Evolutionary conservation across 805 yeast genomes (phyloP), one percentile per base, ranked within the genome.

Genomic region (Metschnikowia similis): DNA sequence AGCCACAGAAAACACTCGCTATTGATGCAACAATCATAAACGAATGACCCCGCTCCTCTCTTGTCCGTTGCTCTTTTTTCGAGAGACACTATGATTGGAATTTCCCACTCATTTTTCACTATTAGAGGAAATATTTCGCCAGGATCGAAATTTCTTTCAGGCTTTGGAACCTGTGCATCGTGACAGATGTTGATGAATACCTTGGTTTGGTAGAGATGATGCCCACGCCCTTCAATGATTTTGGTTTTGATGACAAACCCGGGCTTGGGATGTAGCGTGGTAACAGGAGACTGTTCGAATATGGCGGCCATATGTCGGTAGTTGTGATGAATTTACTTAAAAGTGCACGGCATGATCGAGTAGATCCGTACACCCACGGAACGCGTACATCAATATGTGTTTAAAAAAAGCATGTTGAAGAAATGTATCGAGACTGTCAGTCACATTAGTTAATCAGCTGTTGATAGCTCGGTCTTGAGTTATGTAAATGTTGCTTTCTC

Each of bases 11-110:
- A 75, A 44, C 90, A 81, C 34, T 67, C 68, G 8, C 80, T 74
- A 61, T 88, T 83, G 50, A 89, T 78, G 43, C 91, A 83, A 65
- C 97, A 90, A 64, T 90, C 97, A 58, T 81, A 81, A 1, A 88
- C 90, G 39, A 77, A 67, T 39, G 90, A 81, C 13, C 70, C 64
- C 2, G 69, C 65, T 0, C 95, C 95, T 58, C 81, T 81, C 61
- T 90, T 90, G 64, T 91, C 97, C 11, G 52, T 62, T 41, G 78
- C 85, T 10, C 83, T 61, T 48, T 75, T 63, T 43, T 77, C 79
- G 0, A 76, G 72, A 0, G 92, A 82, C 0, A 88, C 81, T 1
- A 87, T 77, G 2, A 91, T 81, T 1, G 97, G 97, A 1, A 89
- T 84, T 51, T 86, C 90, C 96, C 96, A 90, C 59, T 85, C 75